Percentiles rank a stretch among this genome's conserved stretches.
These are phyloP conservation scores for Dioscorea zingiberensis DNA, from an alignment of 106 monocot species.

Conservation along the genomic window DNA sequence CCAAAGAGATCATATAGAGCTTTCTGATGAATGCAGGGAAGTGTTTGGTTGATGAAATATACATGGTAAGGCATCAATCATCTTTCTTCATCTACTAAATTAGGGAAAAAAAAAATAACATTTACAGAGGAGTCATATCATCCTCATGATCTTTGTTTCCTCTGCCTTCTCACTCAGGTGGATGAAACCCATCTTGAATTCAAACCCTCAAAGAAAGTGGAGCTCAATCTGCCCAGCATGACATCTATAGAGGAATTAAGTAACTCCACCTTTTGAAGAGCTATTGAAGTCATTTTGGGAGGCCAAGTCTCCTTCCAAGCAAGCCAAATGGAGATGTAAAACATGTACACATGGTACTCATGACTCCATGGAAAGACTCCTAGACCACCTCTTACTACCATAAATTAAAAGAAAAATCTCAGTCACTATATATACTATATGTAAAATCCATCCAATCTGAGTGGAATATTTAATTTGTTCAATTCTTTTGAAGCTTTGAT, in stretches of 20 bases:
- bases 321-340: slow-evolving; percentile 69
- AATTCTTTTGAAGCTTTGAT: too few relatives aligned
- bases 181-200: slow-evolving; percentile 90
- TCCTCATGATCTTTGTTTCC: too few relatives aligned
- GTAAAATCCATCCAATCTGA: too few relatives aligned
- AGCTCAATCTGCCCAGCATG: slow-evolving; percentile 52
- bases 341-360: slow-evolving; percentile 27
- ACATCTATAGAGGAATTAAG: slow-evolving; percentile 81
- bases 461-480: too few relatives aligned
- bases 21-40: slow-evolving; percentile 63
- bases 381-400: slow-evolving; percentile 54
- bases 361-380: slow-evolving; percentile 27
- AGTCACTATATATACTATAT: too few relatives aligned
- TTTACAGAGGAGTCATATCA: too few relatives aligned
- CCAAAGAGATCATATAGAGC: slow-evolving; percentile 57
- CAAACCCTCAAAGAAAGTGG: slow-evolving; percentile 55
- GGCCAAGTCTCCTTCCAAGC: slow-evolving; percentile 21
- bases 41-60: slow-evolving; percentile 81
- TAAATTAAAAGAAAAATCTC: slow-evolving; percentile 26
- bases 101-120: too few relatives aligned
- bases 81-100: too few relatives aligned
- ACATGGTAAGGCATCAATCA: slow-evolving; percentile 71
- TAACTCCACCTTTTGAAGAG: slow-evolving; percentile 84
- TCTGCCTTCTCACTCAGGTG: slow-evolving; percentile 31
- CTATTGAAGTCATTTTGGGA: slow-evolving; percentile 61